A percentile compares a stretch with the other conserved stretches of the same genome.
Evolutionary conservation across 345 rosid genomes (phyloP).

Genomic region (Bretschneidera sinensis): DNA sequence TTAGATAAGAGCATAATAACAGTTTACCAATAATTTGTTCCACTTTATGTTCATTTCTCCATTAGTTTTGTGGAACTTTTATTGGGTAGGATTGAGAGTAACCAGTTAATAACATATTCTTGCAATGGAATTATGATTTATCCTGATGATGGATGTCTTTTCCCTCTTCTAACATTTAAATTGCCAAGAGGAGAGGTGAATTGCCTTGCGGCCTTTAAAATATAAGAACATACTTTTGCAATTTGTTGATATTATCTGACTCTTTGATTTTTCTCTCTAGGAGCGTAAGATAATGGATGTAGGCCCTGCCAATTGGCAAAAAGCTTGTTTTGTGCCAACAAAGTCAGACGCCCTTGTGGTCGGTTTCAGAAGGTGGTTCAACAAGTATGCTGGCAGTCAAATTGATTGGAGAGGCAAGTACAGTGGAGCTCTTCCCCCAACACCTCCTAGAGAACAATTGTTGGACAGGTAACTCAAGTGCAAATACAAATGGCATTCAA

Average conservation of each 20-base stretch:
- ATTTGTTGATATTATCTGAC: neutral
- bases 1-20: too few species aligned
- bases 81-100: too few species aligned
- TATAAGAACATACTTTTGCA: neutral
- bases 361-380: slow-evolving; percentile 75
- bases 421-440: slow-evolving; percentile 58
- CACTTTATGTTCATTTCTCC: too few species aligned
- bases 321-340: slow-evolving; percentile 76
- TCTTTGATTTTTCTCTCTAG: slow-evolving; percentile 26
- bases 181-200: too few species aligned
- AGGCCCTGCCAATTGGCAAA: slow-evolving; percentile 76
- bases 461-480: slow-evolving; percentile 56
- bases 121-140: too few species aligned
- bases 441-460: slow-evolving; percentile 70
- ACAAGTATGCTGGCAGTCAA: slow-evolving; percentile 55
- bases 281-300: slow-evolving; percentile 76
- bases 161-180: too few species aligned
- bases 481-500: neutral
- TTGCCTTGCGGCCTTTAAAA: too few species aligned
- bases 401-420: slow-evolving; percentile 75
- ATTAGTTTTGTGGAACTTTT: too few species aligned
- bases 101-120: too few species aligned
- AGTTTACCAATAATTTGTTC: too few species aligned
- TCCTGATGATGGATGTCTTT: neutral
- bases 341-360: slow-evolving; percentile 70